These are phyloP conservation scores for Boehmeria nivea DNA, from an alignment of 306 rosid species.

Conservation along the genomic window DNA sequence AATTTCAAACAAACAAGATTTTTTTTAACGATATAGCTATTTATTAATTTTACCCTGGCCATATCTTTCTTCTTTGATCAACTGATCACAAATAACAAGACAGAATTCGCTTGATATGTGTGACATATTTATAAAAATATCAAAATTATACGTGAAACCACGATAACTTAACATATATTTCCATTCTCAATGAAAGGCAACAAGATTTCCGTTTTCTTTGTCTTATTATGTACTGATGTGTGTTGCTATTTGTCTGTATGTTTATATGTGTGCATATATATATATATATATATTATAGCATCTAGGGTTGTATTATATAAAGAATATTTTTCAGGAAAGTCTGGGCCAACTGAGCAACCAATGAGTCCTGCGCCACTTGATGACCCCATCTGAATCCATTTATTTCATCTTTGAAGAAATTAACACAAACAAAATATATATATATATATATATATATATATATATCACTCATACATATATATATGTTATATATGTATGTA, in stretches of 20 bases:
- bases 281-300: background rate
- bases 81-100: no score
- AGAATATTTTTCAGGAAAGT: constrained; percentile 4
- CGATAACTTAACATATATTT: no score
- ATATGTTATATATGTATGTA: background rate
- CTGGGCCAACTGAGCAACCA: constrained; percentile 4
- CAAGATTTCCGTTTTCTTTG: background rate
- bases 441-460: background rate
- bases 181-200: background rate
- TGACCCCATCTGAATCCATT: background rate
- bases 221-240: background rate
- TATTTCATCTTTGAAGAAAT: background rate
- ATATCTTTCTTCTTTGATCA: no score
- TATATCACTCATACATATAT: background rate
- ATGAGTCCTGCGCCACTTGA: constrained; percentile 13
- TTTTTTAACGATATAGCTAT: no score
- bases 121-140: no score
- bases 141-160: no score
- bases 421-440: background rate
- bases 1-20: no score
- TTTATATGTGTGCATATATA: background rate
- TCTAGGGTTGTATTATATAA: background rate
- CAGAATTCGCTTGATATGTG: no score
- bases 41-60: no score
- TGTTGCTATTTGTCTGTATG: background rate